Percentiles rank a stretch among this genome's conserved stretches.
Conservation (phyloP, 2,329 filamentous ascomycete species). For the Venturia pyrina region DNA sequence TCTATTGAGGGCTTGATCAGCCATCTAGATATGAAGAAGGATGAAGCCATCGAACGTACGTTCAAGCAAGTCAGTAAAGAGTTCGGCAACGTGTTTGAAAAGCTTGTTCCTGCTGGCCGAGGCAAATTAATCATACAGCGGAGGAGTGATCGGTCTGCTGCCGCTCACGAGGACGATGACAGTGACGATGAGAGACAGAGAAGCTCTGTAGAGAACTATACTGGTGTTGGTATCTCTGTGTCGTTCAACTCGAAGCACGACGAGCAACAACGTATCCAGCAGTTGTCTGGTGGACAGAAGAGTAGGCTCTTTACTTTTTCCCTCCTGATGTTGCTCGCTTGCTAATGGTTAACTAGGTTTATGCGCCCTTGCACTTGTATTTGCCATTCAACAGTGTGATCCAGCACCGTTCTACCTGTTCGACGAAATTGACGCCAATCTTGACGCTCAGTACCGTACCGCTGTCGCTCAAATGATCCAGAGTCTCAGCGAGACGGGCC, state of each 20-base stretch:
- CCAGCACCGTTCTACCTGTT: conserved; percentile 98
- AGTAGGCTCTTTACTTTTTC: conserved; percentile 45
- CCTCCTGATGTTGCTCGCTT: neutral
- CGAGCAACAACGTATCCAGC: conserved; percentile 95
- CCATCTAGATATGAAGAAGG: conserved; percentile 88
- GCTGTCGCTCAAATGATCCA: conserved; percentile 85
- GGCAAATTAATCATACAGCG: conserved; percentile 89
- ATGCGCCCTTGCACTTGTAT: conserved; percentile 93
- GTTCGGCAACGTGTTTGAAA: conserved; percentile 87
- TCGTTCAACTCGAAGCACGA: conserved; percentile 99
- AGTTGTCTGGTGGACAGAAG: conserved; percentile 95
- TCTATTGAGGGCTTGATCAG: conserved; percentile 90
- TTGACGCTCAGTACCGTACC: conserved; percentile 95
- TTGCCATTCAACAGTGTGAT: conserved; percentile 96
- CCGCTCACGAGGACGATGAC: conserved; percentile 53
- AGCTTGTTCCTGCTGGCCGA: conserved; percentile 86
- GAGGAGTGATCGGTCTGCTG: conserved; percentile 60
- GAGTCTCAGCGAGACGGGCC: conserved; percentile 43
- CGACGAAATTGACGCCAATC: conserved; percentile 96
- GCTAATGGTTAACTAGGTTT: conserved; percentile 47
- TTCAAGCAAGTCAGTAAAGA: conserved; percentile 97
- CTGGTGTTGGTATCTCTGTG: conserved; percentile 89
- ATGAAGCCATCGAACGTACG: conserved; percentile 94
- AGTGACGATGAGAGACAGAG: conserved; percentile 30
- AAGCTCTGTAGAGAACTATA: conserved; percentile 78